phyloP scores from a whole-genome alignment of 305 asterid genomes.

The Fraxinus platypoda region DNA sequence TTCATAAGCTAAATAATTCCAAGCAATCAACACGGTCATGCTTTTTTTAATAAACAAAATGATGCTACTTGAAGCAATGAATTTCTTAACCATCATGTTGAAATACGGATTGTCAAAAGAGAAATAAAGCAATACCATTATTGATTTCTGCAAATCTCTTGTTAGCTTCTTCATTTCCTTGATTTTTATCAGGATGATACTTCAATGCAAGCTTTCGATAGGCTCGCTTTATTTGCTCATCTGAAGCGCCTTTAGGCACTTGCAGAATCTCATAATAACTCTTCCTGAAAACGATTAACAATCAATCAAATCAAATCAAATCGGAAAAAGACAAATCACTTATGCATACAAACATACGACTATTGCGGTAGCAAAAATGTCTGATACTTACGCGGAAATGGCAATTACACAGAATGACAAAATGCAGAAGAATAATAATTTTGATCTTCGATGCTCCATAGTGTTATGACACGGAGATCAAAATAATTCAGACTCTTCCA shows the following conservation, averaged over 20 bases:
- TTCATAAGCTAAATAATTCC: slow-evolving; percentile 67
- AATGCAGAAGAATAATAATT: slow-evolving; percentile 50
- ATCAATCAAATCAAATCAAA: not conserved
- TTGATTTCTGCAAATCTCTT: slow-evolving; percentile 88
- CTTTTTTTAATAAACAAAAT: slow-evolving; percentile 9
- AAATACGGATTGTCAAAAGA: not conserved
- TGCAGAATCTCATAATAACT: slow-evolving; percentile 87
- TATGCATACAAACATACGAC: not conserved
- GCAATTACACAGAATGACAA: slow-evolving; percentile 46
- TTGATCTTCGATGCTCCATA: slow-evolving; percentile 76
- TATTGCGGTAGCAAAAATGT: not conserved
- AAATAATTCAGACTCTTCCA: slow-evolving; percentile 25
- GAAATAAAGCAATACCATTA: slow-evolving; percentile 49
- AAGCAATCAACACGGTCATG: slow-evolving; percentile 26
- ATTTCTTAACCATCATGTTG: not conserved
- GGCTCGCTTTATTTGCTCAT: slow-evolving; percentile 92
- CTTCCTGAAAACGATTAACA: slow-evolving; percentile 54
- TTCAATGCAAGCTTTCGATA: slow-evolving; percentile 93
- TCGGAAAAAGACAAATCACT: not conserved
- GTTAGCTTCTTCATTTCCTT: slow-evolving; percentile 92
- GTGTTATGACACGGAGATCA: slow-evolving; percentile 40
- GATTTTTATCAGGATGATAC: slow-evolving; percentile 96
- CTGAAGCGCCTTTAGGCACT: slow-evolving; percentile 81
- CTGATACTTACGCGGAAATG: slow-evolving; percentile 70
- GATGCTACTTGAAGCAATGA: not conserved